Conservation (phyloP, 2,329 filamentous ascomycete genomes). For the Capronia americana region DNA sequence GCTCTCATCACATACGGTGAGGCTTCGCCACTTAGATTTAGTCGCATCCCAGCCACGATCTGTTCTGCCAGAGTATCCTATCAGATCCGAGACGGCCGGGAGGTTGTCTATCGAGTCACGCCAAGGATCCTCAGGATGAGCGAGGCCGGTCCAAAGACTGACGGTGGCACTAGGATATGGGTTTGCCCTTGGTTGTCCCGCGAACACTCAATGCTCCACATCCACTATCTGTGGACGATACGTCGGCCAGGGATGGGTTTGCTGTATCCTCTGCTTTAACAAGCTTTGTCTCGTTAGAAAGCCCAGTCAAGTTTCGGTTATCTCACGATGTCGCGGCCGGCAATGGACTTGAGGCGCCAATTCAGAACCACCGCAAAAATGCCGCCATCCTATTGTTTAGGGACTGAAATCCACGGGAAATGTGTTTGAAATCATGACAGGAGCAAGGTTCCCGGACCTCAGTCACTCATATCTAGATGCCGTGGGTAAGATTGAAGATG, state of each 20-base stretch:
- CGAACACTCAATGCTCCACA: constrained; percentile 36
- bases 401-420: background rate
- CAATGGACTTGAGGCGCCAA: constrained; percentile 22
- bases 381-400: background rate
- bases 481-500: background rate
- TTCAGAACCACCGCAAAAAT: background rate
- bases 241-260: constrained; percentile 45
- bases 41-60: background rate
- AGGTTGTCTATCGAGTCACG: background rate
- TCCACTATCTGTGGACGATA: constrained; percentile 40
- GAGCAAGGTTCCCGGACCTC: background rate
- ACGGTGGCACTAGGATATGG: background rate
- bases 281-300: constrained; percentile 30
- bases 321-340: constrained; percentile 36
- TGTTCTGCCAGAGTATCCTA: background rate
- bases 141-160: background rate
- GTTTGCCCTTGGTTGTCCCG: background rate
- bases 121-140: background rate
- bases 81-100: background rate
- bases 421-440: background rate
- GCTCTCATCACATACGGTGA: background rate
- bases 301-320: constrained; percentile 37
- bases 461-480: background rate
- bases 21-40: background rate
- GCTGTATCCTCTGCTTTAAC: constrained; percentile 40